These are phyloP conservation scores for Albugo laibachii DNA, from an alignment of 352 stramenopile genomes.

Conservation along the genomic window DNA sequence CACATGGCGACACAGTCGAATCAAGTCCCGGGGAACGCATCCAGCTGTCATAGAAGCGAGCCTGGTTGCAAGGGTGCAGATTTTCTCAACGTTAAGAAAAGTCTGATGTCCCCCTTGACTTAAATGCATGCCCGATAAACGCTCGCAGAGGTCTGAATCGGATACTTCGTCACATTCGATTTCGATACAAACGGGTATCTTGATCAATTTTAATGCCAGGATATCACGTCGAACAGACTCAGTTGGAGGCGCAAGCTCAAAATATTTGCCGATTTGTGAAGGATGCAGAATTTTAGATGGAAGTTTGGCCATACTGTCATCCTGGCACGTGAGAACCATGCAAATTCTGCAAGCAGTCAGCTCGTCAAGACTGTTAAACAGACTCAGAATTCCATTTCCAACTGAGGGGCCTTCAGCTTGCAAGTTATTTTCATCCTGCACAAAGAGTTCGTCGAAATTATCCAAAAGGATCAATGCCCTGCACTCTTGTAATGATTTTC, in stretches of 20 bases:
- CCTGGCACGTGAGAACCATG: constrained; percentile 1
- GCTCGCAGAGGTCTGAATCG: background rate
- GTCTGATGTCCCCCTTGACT: background rate
- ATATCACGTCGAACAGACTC: constrained; percentile 31
- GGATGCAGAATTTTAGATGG: constrained; percentile 21
- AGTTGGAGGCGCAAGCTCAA: constrained; percentile 44
- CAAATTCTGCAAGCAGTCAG: background rate
- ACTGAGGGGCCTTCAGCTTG: constrained; percentile 20
- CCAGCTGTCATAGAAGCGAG: constrained; percentile 37
- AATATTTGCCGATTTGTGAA: constrained; percentile 29
- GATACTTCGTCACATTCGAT: background rate
- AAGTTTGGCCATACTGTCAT: constrained; percentile 11
- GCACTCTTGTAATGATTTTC: background rate
- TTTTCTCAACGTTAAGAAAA: background rate
- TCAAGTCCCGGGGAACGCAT: constrained; percentile 59
- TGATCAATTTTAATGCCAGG: constrained; percentile 17
- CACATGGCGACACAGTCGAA: constrained; percentile 44
- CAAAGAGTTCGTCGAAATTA: constrained; percentile 50
- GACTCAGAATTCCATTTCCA: constrained; percentile 33
- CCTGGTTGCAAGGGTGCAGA: constrained; percentile 11
- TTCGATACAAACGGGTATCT: constrained; percentile 3
- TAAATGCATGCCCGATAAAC: background rate
- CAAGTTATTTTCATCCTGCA: constrained; percentile 10
- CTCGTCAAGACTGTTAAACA: constrained; percentile 15
- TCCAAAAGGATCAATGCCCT: constrained; percentile 32